A percentile compares a stretch with the other conserved stretches of the same genome.
Conservation (phyloP, 306 rosid species). For the Dalbergia cochinchinensis region DNA sequence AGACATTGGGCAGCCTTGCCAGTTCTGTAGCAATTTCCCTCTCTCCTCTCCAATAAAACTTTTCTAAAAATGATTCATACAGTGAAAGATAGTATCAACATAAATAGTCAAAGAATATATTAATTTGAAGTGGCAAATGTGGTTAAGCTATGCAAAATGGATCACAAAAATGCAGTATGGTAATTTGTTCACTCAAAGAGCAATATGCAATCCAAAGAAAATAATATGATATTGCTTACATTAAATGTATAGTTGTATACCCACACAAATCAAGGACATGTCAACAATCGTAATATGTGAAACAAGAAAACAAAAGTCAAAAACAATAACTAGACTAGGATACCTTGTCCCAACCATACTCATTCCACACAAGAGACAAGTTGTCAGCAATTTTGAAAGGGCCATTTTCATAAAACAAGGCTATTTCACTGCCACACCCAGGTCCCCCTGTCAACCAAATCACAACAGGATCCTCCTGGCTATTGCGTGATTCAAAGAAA, state of each 20-base stretch:
- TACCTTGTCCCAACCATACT: slow-evolving; percentile 97
- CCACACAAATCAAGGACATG: slow-evolving; percentile 1
- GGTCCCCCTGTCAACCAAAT: slow-evolving; percentile 98
- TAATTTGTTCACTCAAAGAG: slow-evolving; percentile 6
- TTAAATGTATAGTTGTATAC: neutral
- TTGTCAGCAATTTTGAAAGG: slow-evolving; percentile 76
- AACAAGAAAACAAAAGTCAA: slow-evolving; percentile 7
- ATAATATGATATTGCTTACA: neutral
- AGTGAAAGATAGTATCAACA: neutral
- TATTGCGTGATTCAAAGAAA: slow-evolving; percentile 84
- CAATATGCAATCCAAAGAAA: no score
- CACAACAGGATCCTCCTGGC: slow-evolving; percentile 78
- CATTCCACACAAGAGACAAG: slow-evolving; percentile 87
- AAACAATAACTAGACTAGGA: slow-evolving; percentile 2
- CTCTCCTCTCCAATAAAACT: no score
- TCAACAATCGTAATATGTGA: slow-evolving; percentile 3
- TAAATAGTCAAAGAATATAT: slow-evolving; percentile 1
- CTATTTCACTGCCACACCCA: slow-evolving; percentile 95
- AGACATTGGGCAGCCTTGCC: neutral
- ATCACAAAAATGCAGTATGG: slow-evolving; percentile 18
- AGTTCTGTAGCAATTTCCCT: no score
- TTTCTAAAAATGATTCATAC: neutral
- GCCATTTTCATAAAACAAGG: slow-evolving; percentile 89
- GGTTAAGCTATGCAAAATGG: neutral
- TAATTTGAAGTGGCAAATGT: neutral